Evolutionary conservation across 202 grass and related monocot species (phyloP).

Genomic region (Saccharum hybrid): DNA sequence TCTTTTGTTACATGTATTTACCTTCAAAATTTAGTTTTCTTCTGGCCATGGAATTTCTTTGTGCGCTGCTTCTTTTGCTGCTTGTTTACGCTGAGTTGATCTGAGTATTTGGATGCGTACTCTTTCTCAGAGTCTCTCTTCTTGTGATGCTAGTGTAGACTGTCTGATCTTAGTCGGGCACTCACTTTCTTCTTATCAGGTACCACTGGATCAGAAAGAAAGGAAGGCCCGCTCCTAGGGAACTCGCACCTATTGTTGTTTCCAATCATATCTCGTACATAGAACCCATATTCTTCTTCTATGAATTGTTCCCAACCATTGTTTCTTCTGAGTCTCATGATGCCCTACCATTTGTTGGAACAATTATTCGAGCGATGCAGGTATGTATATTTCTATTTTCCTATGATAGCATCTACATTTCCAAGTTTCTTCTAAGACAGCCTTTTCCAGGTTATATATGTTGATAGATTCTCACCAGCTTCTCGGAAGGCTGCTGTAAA

Average conservation of each 20-base stretch:
- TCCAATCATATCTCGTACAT: constrained; percentile 98
- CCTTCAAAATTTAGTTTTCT: constrained; percentile 1
- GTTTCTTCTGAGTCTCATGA: constrained; percentile 98
- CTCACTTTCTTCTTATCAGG: constrained; percentile 43
- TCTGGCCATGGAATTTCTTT: background rate
- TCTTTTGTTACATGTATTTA: constrained; percentile 3
- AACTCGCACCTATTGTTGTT: constrained; percentile 89
- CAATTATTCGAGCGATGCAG: constrained; percentile 98
- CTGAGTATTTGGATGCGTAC: background rate
- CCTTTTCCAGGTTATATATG: constrained; percentile 90
- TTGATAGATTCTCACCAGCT: constrained; percentile 89
- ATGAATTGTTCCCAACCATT: constrained; percentile 95
- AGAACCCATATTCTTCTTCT: constrained; percentile 96
- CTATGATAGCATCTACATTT: constrained; percentile 16
- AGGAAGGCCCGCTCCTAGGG: constrained; percentile 91
- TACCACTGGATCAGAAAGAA: constrained; percentile 95
- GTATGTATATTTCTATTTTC: constrained; percentile 43
- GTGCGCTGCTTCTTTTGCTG: background rate
- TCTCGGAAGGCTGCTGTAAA: constrained; percentile 91
- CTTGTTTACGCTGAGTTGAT: constrained; percentile 2
- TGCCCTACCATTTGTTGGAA: constrained; percentile 94
- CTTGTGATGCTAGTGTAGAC: constrained; percentile 23
- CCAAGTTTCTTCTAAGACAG: background rate
- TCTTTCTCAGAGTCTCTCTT: constrained; percentile 23
- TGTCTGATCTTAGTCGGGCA: constrained; percentile 21